Evolutionary conservation across 345 rosid genomes (phyloP).

Genomic region (Arabis hirsuta): DNA sequence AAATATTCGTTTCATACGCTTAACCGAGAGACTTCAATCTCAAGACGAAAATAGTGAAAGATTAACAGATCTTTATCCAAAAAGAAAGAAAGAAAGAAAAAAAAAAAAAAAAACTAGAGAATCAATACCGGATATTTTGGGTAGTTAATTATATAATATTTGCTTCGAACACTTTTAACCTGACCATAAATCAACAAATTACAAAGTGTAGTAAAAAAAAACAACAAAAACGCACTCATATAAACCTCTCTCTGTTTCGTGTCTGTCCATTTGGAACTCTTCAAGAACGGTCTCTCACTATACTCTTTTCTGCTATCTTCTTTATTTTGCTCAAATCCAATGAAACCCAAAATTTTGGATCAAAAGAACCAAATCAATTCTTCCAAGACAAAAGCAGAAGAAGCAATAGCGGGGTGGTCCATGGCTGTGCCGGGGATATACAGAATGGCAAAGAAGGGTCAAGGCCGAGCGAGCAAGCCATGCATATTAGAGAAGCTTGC

Average conservation of each 20-base stretch:
- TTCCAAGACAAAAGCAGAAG: conserved; percentile 29
- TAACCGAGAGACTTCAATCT: too few species aligned
- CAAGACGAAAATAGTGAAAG: too few species aligned
- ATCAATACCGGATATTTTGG: background rate
- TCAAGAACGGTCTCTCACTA: conserved; percentile 22
- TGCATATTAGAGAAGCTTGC: conserved; percentile 73
- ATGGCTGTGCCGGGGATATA: conserved; percentile 34
- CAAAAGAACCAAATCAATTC: conserved; percentile 24
- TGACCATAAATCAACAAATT: conserved; percentile 38
- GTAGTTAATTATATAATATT: background rate
- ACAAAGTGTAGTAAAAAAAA: conserved; percentile 30
- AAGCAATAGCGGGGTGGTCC: background rate
- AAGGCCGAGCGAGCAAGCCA: conserved; percentile 15
- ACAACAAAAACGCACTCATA: conserved; percentile 28
- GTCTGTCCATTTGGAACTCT: conserved; percentile 32
- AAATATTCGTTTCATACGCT: too few species aligned
- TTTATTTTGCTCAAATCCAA: conserved; percentile 25
- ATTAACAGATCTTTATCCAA: background rate
- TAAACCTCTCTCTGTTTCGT: conserved; percentile 3
- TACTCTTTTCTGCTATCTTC: conserved; percentile 29
- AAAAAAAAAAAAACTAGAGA: background rate
- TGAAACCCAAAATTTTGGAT: conserved; percentile 39
- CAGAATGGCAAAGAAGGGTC: conserved; percentile 19
- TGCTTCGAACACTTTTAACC: conserved; percentile 9
- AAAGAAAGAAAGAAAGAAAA: background rate